Base-by-base conservation (phyloP, 1,139 yeast species). In the Diutina rugosa region DNA sequence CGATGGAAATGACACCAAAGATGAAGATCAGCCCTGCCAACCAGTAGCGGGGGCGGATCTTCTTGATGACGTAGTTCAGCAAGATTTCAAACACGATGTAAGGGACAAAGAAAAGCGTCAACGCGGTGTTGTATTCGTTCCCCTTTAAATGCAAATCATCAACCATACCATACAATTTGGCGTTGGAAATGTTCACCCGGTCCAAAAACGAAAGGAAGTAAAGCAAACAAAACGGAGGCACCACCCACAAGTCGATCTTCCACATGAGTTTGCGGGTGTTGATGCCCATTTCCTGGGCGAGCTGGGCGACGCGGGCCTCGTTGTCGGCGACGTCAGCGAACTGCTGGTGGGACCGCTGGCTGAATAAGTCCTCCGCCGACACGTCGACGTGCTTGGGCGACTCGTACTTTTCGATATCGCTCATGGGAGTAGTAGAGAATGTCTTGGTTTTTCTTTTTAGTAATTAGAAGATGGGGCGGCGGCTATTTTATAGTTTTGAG, bases 171-270 rank as follows among this genome's bases (percentile, higher is more conserved):
- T 85, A 84, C 58, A 84, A 76, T 59, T 80, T 81, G 28, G 93
- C 93, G 65, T 86, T 86, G 47, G 90, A 82, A 58, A 86, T 84
- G 65, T 85, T 86, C 56, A 85, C 89, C 65, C 90, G 74, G 65
- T 85, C 91, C 65, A 85, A 72, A 62, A 85, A 86, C 0, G 89
- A 81, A 61, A 85, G 74, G 63, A 86, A 80, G 45, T 51, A 51
- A 26, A 51, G 46, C 26, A 51, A 41, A 26, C 46, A 38, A 21
- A 51, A 41, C 3, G 54, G 54, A 21, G 54, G 46, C 18, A 51
- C 54, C 18, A 51, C 46, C 21, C 32, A 38, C 18, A 38, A 10
- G 29, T 51, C 54, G 32, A 51, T 41, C 21, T 51, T 51, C 54
- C 54, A 51, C 45, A 38, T 46, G 45, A 51, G 46, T 14, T 26